These are phyloP conservation scores for Diplodia sapinea DNA, from an alignment of 2,329 filamentous ascomycete genomes.

Conservation along the genomic window DNA sequence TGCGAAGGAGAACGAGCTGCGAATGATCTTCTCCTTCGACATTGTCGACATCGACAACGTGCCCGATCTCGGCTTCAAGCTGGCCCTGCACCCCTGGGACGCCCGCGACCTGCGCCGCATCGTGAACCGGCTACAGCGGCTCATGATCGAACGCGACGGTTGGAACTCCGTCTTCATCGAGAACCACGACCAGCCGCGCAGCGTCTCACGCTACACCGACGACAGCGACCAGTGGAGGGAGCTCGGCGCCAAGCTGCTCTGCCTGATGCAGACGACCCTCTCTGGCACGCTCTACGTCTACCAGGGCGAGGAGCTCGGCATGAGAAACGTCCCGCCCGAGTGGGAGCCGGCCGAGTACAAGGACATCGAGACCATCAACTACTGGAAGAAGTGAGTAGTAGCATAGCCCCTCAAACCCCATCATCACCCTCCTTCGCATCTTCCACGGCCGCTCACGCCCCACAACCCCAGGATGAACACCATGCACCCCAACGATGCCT, in stretches of 20 bases:
- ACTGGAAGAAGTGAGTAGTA: constrained; percentile 48
- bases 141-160: constrained; percentile 43
- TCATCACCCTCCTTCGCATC: too few relatives aligned
- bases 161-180: constrained; percentile 61
- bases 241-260: constrained; percentile 55
- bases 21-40: constrained; percentile 59
- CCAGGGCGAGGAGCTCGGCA: constrained; percentile 59
- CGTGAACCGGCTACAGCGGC: constrained; percentile 41
- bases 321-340: constrained; percentile 54
- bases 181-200: constrained; percentile 61
- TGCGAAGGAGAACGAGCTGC: constrained; percentile 49
- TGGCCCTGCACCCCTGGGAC: constrained; percentile 43
- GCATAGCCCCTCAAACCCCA: neutral
- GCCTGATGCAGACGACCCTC: constrained; percentile 55
- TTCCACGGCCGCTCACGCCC: neutral
- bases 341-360: constrained; percentile 57
- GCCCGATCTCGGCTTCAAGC: constrained; percentile 45
- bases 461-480: constrained; percentile 37
- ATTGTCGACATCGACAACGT: constrained; percentile 50
- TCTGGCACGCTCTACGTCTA: constrained; percentile 59
- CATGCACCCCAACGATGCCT: constrained; percentile 40
- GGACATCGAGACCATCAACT: constrained; percentile 62
- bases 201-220: constrained; percentile 55
- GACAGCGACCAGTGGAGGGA: constrained; percentile 55
- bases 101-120: constrained; percentile 43